Base-by-base conservation (phyloP, 495 filamentous ascomycete genomes). In the Clohesyomyces aquaticus region DNA sequence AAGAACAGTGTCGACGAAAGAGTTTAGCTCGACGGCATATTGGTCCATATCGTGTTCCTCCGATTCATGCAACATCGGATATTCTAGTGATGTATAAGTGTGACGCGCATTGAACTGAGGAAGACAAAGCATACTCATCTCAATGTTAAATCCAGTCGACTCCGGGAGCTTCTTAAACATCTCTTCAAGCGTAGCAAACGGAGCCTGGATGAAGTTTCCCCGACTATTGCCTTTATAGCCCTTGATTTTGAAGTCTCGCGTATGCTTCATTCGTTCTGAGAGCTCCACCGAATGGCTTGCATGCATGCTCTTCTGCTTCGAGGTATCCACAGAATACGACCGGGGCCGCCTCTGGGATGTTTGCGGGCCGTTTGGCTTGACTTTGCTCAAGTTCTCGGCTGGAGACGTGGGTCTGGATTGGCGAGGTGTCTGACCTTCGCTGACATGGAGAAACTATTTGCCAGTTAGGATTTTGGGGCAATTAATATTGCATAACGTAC, bases 31-130 rank as follows among this genome's bases (percentile, higher is more conserved):
- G 47, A 99, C 89, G 4, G 91, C 93, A 72, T 94, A 97, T 9
- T 91, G 90, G 72, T 98, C 95, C 95, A 99, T 98, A 66, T 95
- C 92, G 64, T 96, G 88, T 73, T 94, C 89, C 73, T 96, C 91
- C 69, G 82, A 88, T 79, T 99, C 95, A 71, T 90, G 86, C 49
- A 98, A 84, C 91, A 97, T 97, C 21, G 95, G 95, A 74, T 99
- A 99, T 74, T 98, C 51, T 52, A 52, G 12, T 16, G 48, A 23
- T 3, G 22, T 4, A 12, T 52, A 4, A 28, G 19, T 28, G 22
- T 23, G 48, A 10, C 22, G 25, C 22, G 27, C 4, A 18, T 12
- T 22, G 6, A 38, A 38, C 6, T 38, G 32, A 38, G 32, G n/a
- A n/a, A 38, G 32, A 38, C 32, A 6, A 38, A 38, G n/a, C 48